phyloP scores from a whole-genome alignment of 768 basidiomycete species.

The Tricholoma furcatifolium region DNA sequence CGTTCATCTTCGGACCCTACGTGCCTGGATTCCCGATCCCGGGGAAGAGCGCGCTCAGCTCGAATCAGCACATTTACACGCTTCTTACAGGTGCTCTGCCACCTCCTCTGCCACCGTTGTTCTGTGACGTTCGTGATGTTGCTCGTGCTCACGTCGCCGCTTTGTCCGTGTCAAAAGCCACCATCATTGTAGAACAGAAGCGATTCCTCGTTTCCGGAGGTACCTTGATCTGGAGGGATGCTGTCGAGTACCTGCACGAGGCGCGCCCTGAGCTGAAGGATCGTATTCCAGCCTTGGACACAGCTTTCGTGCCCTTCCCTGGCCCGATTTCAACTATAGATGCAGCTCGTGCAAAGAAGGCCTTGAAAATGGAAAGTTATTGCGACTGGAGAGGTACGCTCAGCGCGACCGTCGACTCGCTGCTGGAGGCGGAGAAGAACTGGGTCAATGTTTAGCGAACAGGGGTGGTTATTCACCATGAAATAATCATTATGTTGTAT shows the following conservation, averaged over 20 bases:
- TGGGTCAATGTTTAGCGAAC: constrained; percentile 11
- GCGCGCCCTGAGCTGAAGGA: constrained; percentile 24
- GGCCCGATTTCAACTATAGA: constrained; percentile 13
- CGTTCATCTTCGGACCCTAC: constrained; percentile 33
- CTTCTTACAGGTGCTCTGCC: constrained; percentile 25
- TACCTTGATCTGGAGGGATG: constrained; percentile 18
- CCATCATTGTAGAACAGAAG: constrained; percentile 25
- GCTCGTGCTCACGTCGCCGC: constrained; percentile 30
- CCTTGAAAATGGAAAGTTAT: constrained; percentile 16
- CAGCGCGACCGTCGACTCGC: constrained; percentile 9
- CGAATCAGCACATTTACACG: constrained; percentile 25
- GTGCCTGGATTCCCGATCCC: constrained; percentile 20
- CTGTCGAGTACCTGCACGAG: constrained; percentile 22
- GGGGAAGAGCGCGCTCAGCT: constrained; percentile 19
- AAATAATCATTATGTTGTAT: too few species aligned
- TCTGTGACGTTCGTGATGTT: constrained; percentile 31
- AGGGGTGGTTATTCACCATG: too few species aligned
- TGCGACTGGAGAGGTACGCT: constrained; percentile 16
- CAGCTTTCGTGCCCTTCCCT: constrained; percentile 5
- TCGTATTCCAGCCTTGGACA: constrained; percentile 16
- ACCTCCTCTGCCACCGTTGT: constrained; percentile 16
- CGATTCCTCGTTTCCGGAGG: constrained; percentile 27
- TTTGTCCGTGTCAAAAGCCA: constrained; percentile 20
- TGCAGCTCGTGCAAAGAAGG: constrained; percentile 10
- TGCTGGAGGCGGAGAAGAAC: constrained; percentile 17